These are phyloP conservation scores for Fusarium devonianum DNA, from an alignment of 2,329 filamentous ascomycete genomes.

Conservation along the genomic window DNA sequence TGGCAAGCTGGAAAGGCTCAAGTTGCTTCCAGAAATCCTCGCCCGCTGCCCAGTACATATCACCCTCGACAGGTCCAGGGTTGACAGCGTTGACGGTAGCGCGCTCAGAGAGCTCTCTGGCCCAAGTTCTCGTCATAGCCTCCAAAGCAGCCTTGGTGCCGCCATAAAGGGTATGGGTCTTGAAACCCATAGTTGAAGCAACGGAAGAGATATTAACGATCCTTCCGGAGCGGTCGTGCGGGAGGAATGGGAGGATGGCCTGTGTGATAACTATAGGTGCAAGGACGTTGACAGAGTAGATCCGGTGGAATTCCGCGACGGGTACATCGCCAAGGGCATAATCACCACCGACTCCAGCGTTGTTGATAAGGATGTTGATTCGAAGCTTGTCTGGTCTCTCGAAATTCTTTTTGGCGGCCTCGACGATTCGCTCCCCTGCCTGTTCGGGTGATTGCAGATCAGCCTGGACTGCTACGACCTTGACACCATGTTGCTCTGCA, in stretches of 20 bases:
- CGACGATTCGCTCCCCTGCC: constrained; percentile 16
- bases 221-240: constrained; percentile 68
- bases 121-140: constrained; percentile 60
- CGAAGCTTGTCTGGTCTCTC: too few species aligned
- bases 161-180: constrained; percentile 58
- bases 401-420: constrained; percentile 17
- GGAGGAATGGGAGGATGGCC: constrained; percentile 71
- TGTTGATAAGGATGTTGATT: too few species aligned
- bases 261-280: constrained; percentile 79
- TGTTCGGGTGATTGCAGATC: constrained; percentile 2
- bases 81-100: constrained; percentile 60
- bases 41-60: constrained; percentile 48
- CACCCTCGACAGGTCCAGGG: constrained; percentile 57
- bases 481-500: constrained; percentile 1
- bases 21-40: constrained; percentile 16
- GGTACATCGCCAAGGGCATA: constrained; percentile 65
- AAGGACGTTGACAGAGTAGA: constrained; percentile 76
- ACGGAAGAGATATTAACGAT: constrained; percentile 59
- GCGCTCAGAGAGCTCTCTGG: constrained; percentile 57
- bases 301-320: constrained; percentile 67
- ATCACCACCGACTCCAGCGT: constrained; percentile 74
- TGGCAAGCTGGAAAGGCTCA: constrained; percentile 14
- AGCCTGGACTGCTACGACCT: not conserved
- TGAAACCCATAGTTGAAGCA: constrained; percentile 54
- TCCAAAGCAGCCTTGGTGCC: constrained; percentile 60